Base-by-base conservation (phyloP, 768 basidiomycete genomes). In the Hygrocybe punicea region DNA sequence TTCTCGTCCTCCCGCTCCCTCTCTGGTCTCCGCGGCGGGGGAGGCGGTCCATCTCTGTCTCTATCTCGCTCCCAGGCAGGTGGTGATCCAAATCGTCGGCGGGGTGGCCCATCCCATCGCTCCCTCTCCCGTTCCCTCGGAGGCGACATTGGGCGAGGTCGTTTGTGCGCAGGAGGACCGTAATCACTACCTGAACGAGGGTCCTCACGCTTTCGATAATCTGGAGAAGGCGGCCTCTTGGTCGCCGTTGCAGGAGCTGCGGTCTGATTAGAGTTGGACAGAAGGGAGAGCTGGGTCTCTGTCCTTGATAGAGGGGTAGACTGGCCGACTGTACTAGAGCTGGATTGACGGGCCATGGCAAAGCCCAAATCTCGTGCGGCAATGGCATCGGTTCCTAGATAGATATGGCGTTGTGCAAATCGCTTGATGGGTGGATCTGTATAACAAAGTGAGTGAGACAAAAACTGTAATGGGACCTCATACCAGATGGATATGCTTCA, bases 351-450 rank as follows among this genome's bases (percentile, higher is more conserved):
- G 4, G 76, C 78, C 63, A 82, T 73, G 2, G 87, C 83, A 61
- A 91, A 87, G 5, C 96, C 96, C 17, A 97, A 83, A 67, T 98
- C 96, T 37, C 87, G 84, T 13, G 84, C 79, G 2, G 94, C 91
- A 59, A 98, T 95, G 17, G 91, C 88, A 65, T 98, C 95, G 24
- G 87, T 86, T 34, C 85, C 86, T 24, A 86, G 80, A 69, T 93
- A 93, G 24, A 81, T 85, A 67, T 92, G 89, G 40, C 92, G 80
- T 65, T 93, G 89, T 0, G 93, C 93, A 58, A 97, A 90, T 1
- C 89, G 88, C 64, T 96, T 93, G 69, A 97, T 90, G 0, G 92
- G 84, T 1, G 91, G 86, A 64, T 94, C 95, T 97, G 64, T 2
- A 6, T 35, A n/a, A 39, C 14, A 44, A 36, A 17, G 21, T 44